Percentiles rank a stretch among this genome's conserved stretches.
These are phyloP conservation scores for Dacryopinax spathularia DNA, from an alignment of 768 basidiomycete species.

Conservation along the genomic window DNA sequence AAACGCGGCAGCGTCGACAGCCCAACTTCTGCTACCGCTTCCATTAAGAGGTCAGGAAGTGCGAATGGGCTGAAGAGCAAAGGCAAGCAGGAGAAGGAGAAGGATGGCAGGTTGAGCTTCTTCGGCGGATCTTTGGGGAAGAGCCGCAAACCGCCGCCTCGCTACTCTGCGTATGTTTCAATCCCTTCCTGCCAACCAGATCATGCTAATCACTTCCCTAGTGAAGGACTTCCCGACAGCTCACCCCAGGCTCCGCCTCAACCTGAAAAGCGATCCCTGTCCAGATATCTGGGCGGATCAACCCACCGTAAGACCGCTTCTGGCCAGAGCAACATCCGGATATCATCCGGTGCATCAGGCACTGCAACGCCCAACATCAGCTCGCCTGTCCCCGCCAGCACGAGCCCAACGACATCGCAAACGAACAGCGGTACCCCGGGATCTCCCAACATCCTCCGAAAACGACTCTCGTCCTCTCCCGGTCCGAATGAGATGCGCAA, in stretches of 20 bases:
- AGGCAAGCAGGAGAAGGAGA: constrained; percentile 15
- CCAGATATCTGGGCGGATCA: not conserved
- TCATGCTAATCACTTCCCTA: no score
- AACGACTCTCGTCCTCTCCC: not conserved
- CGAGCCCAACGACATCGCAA: not conserved
- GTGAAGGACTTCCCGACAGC: constrained; percentile 38
- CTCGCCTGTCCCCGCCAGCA: not conserved
- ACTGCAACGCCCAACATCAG: not conserved
- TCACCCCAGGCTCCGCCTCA: not conserved
- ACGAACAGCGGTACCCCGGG: not conserved
- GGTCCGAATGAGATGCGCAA: not conserved
- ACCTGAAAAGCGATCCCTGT: not conserved
- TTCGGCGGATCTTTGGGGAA: constrained; percentile 61
- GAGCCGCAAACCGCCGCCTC: constrained; percentile 67
- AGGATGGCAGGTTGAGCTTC: constrained; percentile 42
- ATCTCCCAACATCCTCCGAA: not conserved
- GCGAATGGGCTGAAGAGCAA: constrained; percentile 3
- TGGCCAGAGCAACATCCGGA: not conserved
- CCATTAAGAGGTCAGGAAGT: constrained; percentile 5
- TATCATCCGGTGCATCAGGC: not conserved
- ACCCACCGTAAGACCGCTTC: not conserved
- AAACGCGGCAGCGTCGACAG: constrained; percentile 3
- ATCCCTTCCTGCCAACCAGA: no score
- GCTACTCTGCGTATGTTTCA: constrained; percentile 44
- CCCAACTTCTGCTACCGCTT: constrained; percentile 3